phyloP scores from a whole-genome alignment of 441 rosid species.

The Manihot esculenta region DNA sequence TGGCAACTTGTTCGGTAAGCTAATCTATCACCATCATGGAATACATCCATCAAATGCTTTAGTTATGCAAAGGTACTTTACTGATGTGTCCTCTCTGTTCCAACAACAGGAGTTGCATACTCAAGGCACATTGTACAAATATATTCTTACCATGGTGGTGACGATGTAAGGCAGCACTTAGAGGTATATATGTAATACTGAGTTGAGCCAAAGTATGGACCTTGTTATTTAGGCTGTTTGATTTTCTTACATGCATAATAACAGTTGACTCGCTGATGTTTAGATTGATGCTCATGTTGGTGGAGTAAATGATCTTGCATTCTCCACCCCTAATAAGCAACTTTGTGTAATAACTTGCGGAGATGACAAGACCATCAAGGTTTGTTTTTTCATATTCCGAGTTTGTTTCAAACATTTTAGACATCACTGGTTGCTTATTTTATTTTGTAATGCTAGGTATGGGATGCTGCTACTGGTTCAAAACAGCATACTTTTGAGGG shows the following conservation, averaged over 20 bases:
- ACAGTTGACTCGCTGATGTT: conserved; percentile 20
- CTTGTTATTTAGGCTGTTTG: conserved; percentile 14
- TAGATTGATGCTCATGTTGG: conserved; percentile 98
- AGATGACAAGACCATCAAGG: conserved; percentile 95
- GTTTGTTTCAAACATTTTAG: background rate
- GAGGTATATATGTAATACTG: conserved; percentile 57
- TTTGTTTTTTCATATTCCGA: conserved; percentile 28
- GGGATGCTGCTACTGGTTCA: conserved; percentile 87
- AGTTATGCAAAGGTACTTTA: conserved; percentile 15
- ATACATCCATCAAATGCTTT: conserved; percentile 1
- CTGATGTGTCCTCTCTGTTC: conserved; percentile 21
- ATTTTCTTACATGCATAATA: conserved; percentile 19
- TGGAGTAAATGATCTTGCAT: conserved; percentile 95
- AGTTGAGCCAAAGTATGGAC: background rate
- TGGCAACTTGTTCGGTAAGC: conserved; percentile 89
- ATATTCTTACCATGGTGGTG: conserved; percentile 74
- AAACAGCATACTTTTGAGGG: conserved; percentile 85
- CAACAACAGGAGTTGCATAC: conserved; percentile 81
- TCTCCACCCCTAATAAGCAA: conserved; percentile 88
- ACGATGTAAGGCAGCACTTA: conserved; percentile 75
- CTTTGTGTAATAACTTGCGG: conserved; percentile 93
- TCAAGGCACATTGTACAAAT: conserved; percentile 88
- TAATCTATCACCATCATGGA: conserved; percentile 20
- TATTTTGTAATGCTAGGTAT: conserved; percentile 54
- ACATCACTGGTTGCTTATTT: background rate